These are phyloP conservation scores for Cercospora janseana DNA, from an alignment of 2,329 filamentous ascomycete species.

Conservation along the genomic window DNA sequence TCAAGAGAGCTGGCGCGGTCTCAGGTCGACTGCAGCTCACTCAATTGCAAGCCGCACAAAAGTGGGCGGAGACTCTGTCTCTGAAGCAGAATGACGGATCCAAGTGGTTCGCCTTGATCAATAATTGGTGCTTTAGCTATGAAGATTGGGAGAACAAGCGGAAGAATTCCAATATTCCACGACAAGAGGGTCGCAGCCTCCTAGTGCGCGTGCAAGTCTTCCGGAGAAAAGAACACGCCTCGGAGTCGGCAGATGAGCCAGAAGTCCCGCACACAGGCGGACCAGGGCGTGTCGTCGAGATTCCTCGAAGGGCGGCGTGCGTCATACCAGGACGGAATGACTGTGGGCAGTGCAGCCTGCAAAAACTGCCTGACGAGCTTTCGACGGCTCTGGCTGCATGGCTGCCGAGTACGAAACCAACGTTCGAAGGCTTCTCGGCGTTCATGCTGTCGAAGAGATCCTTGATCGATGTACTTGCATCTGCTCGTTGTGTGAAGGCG, in stretches of 20 bases:
- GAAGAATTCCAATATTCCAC: neutral
- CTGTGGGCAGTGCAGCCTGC: conserved; percentile 7
- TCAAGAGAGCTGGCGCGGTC: neutral
- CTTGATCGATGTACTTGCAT: neutral
- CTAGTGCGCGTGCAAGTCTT: conserved; percentile 3
- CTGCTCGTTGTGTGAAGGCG: neutral
- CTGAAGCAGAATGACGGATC: neutral
- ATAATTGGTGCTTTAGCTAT: conserved; percentile 20
- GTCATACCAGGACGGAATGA: conserved; percentile 16
- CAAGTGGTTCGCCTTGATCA: conserved; percentile 16
- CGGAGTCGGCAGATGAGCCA: too few species aligned
- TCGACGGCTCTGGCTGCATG: neutral
- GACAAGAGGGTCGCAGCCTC: neutral
- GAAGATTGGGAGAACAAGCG: too few species aligned
- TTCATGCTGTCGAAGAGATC: conserved; percentile 5
- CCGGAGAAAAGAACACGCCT: too few species aligned
- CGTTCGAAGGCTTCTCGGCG: neutral
- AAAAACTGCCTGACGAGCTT: neutral
- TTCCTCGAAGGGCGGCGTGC: conserved; percentile 17
- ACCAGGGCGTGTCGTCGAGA: neutral
- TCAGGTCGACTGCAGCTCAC: neutral
- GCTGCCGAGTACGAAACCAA: neutral
- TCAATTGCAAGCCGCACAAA: conserved; percentile 13
- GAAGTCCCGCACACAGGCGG: too few species aligned
- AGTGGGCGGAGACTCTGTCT: conserved; percentile 19